Base-by-base conservation (phyloP, 768 basidiomycete genomes). In the Trametes sanguinea region DNA sequence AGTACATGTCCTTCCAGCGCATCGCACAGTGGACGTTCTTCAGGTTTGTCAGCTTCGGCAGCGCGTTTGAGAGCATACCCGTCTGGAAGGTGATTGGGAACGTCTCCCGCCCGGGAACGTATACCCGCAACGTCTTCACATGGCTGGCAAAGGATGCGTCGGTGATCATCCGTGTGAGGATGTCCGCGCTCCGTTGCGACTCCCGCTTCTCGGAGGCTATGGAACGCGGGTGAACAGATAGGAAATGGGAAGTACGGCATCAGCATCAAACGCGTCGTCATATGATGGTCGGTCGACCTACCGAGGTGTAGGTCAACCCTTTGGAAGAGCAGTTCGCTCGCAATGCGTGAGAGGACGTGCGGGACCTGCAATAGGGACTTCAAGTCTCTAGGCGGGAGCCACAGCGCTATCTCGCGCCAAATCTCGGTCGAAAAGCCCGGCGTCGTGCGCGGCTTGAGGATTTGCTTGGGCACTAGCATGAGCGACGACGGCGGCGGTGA, bases 101-200 rank as follows among this genome's bases (percentile, higher is more conserved):
- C 52, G 78, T 78, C 55, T 75, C 76, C 37, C 83, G 79, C 33
- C 78, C 73, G 32, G 81, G 77, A 4, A 85, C 85, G 67, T 83
- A 87, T 37, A 90, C 81, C 29, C 82, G 79, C 61, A 90, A 65
- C 14, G 83, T 85, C 66, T 78, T 76, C 44, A 90, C 81, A 22
- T 82, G 80, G 51, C 76, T 74, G 0, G 88, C 85, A 63, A 89
- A 90, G 4, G 76, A 69, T 0, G 78, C 68, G 67, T 90, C 86
- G 13, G 83, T 78, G 50, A 89, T 84, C 58, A 90, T 81, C 37
- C 85, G 78, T 0, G 85, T 86, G 40, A 91, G 77, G 57, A 90
- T 86, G 65, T 89, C 89, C 3, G 88, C 88, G 62, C 82, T 88
- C 16, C 87, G 82, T 62, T 84, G 86, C 0, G 84, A 83, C 69